Evolutionary conservation across 345 rosid genomes (phyloP), one percentile per base, ranked within the genome.

Genomic region (Populus ilicifolia): DNA sequence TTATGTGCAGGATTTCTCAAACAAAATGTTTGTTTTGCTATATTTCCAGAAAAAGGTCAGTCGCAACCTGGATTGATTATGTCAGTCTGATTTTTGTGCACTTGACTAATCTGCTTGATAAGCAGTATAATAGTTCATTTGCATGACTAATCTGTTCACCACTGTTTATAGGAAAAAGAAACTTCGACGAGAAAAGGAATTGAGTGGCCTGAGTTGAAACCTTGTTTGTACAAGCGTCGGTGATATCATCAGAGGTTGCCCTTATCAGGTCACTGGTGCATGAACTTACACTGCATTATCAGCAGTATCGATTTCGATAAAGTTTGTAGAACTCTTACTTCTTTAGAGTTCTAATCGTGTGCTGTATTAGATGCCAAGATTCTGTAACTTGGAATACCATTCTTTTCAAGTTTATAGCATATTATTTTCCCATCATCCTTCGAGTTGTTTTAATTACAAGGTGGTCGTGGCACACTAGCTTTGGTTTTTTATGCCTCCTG

Each of bases 141-240:
- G 21, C 46, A 21, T 56, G 4, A 52, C 36, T 39, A 4, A 63
- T 80, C 66, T 16, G 64, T 59, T 66, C 18, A 18, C 71, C 41
- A 25, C 70, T 80, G 35, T 70, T 63, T 79, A 76, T 61, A 95
- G 99, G 93, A 89, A 78, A 81, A 88, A 77, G 75, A 75, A 71
- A 84, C 64, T 67, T 87, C 90, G 21, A 80, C 81, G 71, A 67
- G 66, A 80, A 88, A 88, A 81, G 92, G 85, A 73, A 88, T 90
- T 2, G 80, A 83, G 43, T 96, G 98, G 97, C 98, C 98, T 0
- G 93, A 93, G 85, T 77, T 96, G 72, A 95, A 95, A 83, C 94
- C 99, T 75, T 94, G 98, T 80, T 56, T 94, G 65, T 92, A 94
- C 86, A 94, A 94, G 86, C 94, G 97, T 38, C 92, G 98, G 10